Base-by-base conservation (phyloP, 441 rosid genomes). In the Corymbia calophylla region DNA sequence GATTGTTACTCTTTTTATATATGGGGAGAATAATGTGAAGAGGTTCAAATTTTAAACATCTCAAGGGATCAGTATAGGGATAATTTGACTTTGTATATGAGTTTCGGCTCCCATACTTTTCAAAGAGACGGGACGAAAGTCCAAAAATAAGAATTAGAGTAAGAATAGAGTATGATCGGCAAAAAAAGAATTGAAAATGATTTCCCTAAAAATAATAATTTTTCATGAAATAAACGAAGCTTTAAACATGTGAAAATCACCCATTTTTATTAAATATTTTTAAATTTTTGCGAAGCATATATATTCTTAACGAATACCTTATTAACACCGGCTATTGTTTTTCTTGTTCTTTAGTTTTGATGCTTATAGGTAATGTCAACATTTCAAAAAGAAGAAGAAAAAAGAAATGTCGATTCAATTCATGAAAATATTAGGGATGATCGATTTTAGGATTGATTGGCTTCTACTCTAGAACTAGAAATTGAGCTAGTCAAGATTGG, bases 401-500 rank as follows among this genome's bases (percentile, higher is more conserved):
- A 8, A 4, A 8, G 5, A 7, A 64, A 64, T 54, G 39, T 64
- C 19, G 1, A 64, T 64, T 64, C 0, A 5, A 64, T 64, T 0
- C 0, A 39, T 64, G 39, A 64, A n/a, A 15, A 64, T 7, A 64
- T 64, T 64, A 64, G 1, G n/a, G 3, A 1, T n/a, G 19, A 64
- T 64, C 0, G 1, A n/a, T n/a, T 64, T 64, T n/a, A 16, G 17
- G 0, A n/a, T 64, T 4, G 32, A 19, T 0, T 56, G 3, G 62
- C 23, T 56, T 1, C 0, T 5, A 56, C 29, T 27, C 0, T 23
- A 0, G 0, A 0, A 56, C 62, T 56, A 56, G 62, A 27, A 56
- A 56, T 4, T 0, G 3, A 27, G 25, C 0, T 23, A 0, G 62
- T 12, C 62, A 56, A 56, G 0, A 27, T 56, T 0, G 23, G 0